A percentile compares a stretch with the other conserved stretches of the same genome.
Conservation (phyloP, 2,329 filamentous ascomycete species). For the Aspergillus ustus region DNA sequence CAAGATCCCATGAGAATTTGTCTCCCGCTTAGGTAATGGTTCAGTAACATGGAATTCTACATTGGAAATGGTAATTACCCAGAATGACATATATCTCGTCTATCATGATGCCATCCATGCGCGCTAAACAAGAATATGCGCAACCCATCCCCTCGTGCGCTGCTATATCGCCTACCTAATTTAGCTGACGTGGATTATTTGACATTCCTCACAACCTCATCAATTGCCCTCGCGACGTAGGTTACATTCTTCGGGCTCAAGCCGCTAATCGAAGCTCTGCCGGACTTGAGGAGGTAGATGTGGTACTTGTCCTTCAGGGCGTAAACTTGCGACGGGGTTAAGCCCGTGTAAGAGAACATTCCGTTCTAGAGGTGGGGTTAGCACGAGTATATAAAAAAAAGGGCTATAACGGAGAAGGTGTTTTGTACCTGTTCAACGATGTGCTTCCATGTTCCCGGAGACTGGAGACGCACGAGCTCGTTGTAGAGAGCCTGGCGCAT, state of each 20-base stretch:
- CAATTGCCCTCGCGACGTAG: constrained; percentile 45
- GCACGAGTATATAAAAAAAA: neutral
- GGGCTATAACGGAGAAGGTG: neutral
- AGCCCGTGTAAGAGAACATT: constrained; percentile 84
- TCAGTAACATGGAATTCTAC: no score
- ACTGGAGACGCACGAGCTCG: constrained; percentile 81
- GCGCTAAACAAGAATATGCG: neutral
- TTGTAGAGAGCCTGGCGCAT: constrained; percentile 81
- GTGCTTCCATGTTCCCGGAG: constrained; percentile 95
- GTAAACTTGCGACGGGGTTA: constrained; percentile 51
- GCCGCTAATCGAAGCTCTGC: constrained; percentile 46
- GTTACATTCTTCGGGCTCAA: constrained; percentile 46
- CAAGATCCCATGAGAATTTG: neutral
- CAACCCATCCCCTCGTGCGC: neutral
- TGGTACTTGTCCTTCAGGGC: constrained; percentile 48
- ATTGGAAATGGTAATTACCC: no score
- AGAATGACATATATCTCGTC: neutral
- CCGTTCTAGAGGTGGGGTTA: constrained; percentile 52
- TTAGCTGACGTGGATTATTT: constrained; percentile 19
- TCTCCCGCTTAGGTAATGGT: neutral
- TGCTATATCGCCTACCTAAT: neutral
- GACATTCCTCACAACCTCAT: constrained; percentile 43
- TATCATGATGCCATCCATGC: neutral
- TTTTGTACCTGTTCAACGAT: constrained; percentile 84
- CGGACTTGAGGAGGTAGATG: constrained; percentile 48